A percentile compares a stretch with the other conserved stretches of the same genome.
Conservation (phyloP, 768 basidiomycete genomes). For the Dictyophora rubrovolvata region DNA sequence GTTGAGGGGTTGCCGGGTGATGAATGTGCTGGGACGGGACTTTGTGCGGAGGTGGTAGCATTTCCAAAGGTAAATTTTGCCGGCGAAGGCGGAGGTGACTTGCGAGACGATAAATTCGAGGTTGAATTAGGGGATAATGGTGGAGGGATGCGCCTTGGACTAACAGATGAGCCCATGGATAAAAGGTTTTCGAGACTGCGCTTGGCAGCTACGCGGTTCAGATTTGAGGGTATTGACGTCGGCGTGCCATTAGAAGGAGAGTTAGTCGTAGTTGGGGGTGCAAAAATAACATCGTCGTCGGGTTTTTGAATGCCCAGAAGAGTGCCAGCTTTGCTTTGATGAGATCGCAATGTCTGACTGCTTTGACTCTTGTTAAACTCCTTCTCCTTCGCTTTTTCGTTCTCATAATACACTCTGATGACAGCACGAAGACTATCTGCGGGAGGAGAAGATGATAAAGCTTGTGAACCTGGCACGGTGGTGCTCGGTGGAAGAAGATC, state of each 20-base stretch:
- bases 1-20: not conserved
- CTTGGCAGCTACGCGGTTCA: not conserved
- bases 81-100: constrained; percentile 1
- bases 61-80: constrained; percentile 5
- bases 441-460: not conserved
- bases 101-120: not conserved
- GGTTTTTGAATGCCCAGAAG: constrained; percentile 1
- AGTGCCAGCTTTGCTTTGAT: not conserved
- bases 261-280: not conserved
- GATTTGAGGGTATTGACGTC: not conserved
- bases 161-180: not conserved
- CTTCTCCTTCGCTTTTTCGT: constrained; percentile 7
- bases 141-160: not conserved
- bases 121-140: not conserved
- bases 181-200: not conserved
- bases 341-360: not conserved
- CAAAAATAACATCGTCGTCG: not conserved
- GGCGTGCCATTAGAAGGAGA: not conserved
- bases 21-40: not conserved
- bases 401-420: constrained; percentile 6
- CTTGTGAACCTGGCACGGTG: not conserved
- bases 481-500: constrained; percentile 1
- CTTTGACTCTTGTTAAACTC: constrained; percentile 2
- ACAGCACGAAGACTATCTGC: not conserved
- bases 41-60: not conserved